Evolutionary conservation across 306 rosid genomes (phyloP).

Genomic region (Prinsepia uniflora): DNA sequence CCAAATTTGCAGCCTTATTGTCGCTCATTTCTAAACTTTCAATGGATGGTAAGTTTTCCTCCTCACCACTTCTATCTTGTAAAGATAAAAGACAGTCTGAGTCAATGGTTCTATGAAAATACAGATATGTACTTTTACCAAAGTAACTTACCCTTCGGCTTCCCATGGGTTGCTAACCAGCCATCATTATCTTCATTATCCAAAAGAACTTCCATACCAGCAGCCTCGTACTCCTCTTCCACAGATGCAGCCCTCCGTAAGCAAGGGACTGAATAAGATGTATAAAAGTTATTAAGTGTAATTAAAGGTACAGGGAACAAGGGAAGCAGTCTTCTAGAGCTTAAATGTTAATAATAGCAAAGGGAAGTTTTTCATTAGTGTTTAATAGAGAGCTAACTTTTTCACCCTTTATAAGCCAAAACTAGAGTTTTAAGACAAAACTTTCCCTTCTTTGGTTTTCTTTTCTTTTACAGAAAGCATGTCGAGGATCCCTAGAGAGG

Average conservation of each 20-base stretch:
- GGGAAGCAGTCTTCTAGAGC: background rate
- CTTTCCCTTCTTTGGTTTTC: background rate
- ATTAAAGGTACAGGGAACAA: background rate
- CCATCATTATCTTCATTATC: constrained; percentile 94
- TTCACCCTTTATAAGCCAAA: background rate
- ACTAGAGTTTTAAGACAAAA: background rate
- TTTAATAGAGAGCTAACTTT: background rate
- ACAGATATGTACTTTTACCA: background rate
- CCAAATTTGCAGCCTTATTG: constrained; percentile 42
- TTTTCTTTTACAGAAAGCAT: background rate
- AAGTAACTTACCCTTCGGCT: constrained; percentile 64
- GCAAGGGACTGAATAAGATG: constrained; percentile 72
- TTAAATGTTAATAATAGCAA: background rate
- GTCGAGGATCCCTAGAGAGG: background rate
- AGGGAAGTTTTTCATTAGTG: background rate
- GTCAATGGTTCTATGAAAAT: constrained; percentile 11
- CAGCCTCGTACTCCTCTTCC: constrained; percentile 97
- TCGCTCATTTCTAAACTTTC: constrained; percentile 73
- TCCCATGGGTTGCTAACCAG: constrained; percentile 96
- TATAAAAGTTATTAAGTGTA: background rate
- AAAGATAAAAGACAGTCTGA: constrained; percentile 17
- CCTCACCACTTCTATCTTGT: constrained; percentile 68
- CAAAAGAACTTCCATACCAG: constrained; percentile 87
- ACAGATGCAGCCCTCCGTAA: constrained; percentile 82
- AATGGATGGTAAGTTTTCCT: constrained; percentile 78